Evolutionary conservation across 129 eudicot species (phyloP), one percentile per base, ranked within the genome.

Genomic region (Ambrosia trifida): DNA sequence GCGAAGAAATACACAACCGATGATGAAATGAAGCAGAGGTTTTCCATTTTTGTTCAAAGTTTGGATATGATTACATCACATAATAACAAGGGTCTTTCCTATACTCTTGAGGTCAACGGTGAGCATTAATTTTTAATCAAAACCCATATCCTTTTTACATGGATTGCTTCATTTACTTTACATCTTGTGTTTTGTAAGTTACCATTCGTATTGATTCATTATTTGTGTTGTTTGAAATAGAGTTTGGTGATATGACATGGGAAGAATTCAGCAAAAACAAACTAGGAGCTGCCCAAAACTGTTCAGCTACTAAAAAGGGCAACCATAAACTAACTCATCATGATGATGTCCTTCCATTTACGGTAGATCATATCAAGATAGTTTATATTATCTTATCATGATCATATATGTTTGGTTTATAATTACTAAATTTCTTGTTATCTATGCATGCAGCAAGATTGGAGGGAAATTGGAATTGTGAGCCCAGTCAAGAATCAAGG

Each of bases 401-500:
- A 1, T 40, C 44, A 40, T 7, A 40, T 10, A 40, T n/a, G 19
- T n/a, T 6, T 17, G 28, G 24, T 9, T 30, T 28, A 11, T 8
- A 10, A 45, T 2, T 24, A 28, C 7, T 24, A 24, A 12, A 12
- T 28, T 63, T 72, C 18, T 58, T 41, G 59, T 70, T 14, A 16
- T 43, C 69, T 63, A 56, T 8, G 46, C 77, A 75, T 84, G 66
- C 74, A 95, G 99, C 88, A 95, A 90, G 99, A 95, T 75, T 95
- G 99, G 99, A 87, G 99, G 80, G 68, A 80, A 72, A 68, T 28
- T 52, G 97, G 97, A 24, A 95, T 95, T 14, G 96, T 95, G 36
- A 95, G 89, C 86, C 89, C 99, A 0, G 93, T 95, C 4, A 95
- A 95, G 76, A 54, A 81, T 72, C 99, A 95, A 83, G 96, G 96